Percentiles rank a stretch among this genome's conserved stretches.
Evolutionary conservation across 306 rosid species (phyloP).

Genomic region (Vigna reflexopilosa): DNA sequence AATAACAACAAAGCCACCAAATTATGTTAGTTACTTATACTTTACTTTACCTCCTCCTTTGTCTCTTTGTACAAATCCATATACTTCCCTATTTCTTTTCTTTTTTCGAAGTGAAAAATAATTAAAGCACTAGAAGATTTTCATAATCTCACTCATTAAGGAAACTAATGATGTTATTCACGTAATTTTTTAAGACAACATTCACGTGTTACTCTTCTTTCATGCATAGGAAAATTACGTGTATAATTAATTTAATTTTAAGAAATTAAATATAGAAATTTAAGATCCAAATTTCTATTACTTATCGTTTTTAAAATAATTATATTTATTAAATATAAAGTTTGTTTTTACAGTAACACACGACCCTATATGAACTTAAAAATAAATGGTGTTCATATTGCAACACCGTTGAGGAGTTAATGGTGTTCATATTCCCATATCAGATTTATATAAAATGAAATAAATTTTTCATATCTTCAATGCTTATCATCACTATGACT

Average conservation of each 20-base stretch:
- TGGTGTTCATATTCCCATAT: slow-evolving; percentile 43
- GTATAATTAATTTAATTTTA: background rate
- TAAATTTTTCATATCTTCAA: background rate
- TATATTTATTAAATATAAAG: too few species aligned
- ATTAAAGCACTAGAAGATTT: background rate
- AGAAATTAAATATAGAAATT: background rate
- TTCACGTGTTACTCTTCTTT: background rate
- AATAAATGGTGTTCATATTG: slow-evolving; percentile 15
- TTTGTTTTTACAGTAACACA: background rate
- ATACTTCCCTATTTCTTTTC: background rate
- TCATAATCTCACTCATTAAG: slow-evolving; percentile 3
- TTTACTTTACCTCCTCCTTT: background rate
- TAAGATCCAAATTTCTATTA: too few species aligned
- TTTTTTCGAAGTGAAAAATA: background rate
- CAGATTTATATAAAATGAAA: slow-evolving; percentile 3
- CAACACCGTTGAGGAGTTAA: background rate
- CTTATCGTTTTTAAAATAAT: too few species aligned
- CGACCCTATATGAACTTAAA: background rate
- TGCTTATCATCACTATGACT: background rate
- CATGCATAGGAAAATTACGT: background rate
- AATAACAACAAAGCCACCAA: background rate
- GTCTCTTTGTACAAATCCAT: slow-evolving; percentile 1
- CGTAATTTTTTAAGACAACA: background rate
- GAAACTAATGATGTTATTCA: background rate
- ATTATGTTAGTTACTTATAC: background rate